Percentiles rank a stretch among this genome's conserved stretches.
Conservation (phyloP, 2,329 filamentous ascomycete genomes). For the Monascus ruber region DNA sequence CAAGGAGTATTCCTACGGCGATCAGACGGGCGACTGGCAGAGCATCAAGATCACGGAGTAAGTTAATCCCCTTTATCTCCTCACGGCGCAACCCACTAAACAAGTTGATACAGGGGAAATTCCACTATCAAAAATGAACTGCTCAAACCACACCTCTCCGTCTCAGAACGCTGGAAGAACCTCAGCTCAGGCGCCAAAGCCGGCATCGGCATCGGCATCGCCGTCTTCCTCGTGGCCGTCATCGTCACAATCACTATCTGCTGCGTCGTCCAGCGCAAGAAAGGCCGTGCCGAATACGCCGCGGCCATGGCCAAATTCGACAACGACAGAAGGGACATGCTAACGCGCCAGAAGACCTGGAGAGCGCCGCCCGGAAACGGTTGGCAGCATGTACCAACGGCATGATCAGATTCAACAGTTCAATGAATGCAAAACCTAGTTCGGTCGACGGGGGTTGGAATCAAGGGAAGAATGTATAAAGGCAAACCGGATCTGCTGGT, state of each 20-base stretch:
- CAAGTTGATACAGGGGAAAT: constrained; percentile 49
- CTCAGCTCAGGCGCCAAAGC: constrained; percentile 38
- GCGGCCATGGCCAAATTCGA: constrained; percentile 37
- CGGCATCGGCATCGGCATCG: constrained; percentile 33
- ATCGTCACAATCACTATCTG: constrained; percentile 32
- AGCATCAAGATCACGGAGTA: constrained; percentile 49
- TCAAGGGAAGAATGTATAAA: too few relatives aligned
- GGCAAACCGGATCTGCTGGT: too few relatives aligned
- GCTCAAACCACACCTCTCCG: constrained; percentile 22
- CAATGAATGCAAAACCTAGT: too few relatives aligned
- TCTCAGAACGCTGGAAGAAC: constrained; percentile 30
- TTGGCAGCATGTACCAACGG: too few relatives aligned
- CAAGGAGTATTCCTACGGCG: constrained; percentile 56
- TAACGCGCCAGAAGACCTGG: constrained; percentile 29
- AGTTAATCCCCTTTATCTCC: constrained; percentile 7
- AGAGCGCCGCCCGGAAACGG: constrained; percentile 9
- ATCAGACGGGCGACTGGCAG: constrained; percentile 50
- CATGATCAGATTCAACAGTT: too few relatives aligned
- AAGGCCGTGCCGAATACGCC: constrained; percentile 38
- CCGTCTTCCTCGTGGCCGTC: constrained; percentile 18
- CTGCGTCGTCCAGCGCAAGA: constrained; percentile 40
- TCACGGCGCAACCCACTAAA: constrained; percentile 2
- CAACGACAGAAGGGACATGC: constrained; percentile 27
- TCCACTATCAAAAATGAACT: constrained; percentile 36
- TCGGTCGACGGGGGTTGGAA: too few relatives aligned